Percentiles rank a stretch among this genome's conserved stretches.
phyloP scores from a whole-genome alignment of 495 filamentous ascomycete species.

The Neurospora tetraspora region DNA sequence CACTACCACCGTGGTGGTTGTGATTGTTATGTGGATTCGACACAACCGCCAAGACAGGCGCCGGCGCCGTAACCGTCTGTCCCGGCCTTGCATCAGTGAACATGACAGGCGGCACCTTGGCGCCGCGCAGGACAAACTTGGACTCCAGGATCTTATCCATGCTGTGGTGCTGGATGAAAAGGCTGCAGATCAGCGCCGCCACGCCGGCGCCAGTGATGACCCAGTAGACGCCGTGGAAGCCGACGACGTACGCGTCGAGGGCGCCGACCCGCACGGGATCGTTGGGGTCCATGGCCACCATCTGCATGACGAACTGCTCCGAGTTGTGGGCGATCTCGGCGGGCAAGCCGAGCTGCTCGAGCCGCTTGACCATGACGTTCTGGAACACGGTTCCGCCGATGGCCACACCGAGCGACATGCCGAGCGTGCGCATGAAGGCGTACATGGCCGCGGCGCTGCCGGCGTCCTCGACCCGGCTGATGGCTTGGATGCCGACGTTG shows the following conservation, averaged over 20 bases:
- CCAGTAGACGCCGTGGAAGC: constrained; percentile 22
- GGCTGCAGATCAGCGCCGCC: constrained; percentile 11
- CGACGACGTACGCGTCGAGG: constrained; percentile 15
- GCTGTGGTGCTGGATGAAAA: constrained; percentile 14
- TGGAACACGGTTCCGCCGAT: constrained; percentile 54
- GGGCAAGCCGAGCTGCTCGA: constrained; percentile 29
- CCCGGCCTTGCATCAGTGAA: not conserved
- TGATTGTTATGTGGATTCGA: not conserved
- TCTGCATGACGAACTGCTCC: constrained; percentile 34
- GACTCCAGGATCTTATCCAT: constrained; percentile 21
- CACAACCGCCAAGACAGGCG: not conserved
- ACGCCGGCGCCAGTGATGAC: constrained; percentile 10
- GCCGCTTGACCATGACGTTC: constrained; percentile 41
- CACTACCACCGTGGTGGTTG: not conserved
- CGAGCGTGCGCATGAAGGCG: constrained; percentile 48
- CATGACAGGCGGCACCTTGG: not conserved
- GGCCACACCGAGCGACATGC: constrained; percentile 54
- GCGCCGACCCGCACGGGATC: constrained; percentile 16
- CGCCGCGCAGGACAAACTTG: constrained; percentile 17
- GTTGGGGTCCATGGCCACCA: constrained; percentile 12
- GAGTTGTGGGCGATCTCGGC: constrained; percentile 31
- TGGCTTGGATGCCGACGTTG: constrained; percentile 44
- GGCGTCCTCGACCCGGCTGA: constrained; percentile 35
- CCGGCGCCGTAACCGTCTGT: not conserved
- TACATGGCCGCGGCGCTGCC: constrained; percentile 50